Evolutionary conservation across 352 stramenopile genomes (phyloP).

Genomic region (Globisporangium paddicum): DNA sequence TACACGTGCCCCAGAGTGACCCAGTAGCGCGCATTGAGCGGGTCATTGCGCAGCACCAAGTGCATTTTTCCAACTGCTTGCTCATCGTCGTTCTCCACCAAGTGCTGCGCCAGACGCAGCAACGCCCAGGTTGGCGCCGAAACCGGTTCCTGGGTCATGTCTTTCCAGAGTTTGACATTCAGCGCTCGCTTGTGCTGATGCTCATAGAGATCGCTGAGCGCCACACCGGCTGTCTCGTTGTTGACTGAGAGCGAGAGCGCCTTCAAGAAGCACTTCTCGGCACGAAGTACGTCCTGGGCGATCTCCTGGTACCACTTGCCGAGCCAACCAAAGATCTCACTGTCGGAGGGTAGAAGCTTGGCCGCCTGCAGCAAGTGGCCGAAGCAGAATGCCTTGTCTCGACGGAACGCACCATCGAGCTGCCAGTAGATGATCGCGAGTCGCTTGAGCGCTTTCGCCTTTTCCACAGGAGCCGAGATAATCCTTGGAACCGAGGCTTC

Average conservation of each 20-base stretch:
- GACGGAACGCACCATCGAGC: slow-evolving; percentile 36
- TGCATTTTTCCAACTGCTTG: slow-evolving; percentile 63
- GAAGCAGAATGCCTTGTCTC: slow-evolving; percentile 64
- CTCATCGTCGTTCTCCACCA: slow-evolving; percentile 67
- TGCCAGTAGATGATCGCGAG: slow-evolving; percentile 79
- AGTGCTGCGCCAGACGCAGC: slow-evolving; percentile 60
- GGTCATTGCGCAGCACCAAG: slow-evolving; percentile 67
- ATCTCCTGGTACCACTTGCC: slow-evolving; percentile 76
- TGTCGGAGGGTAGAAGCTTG: slow-evolving; percentile 63
- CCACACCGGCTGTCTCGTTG: slow-evolving; percentile 51
- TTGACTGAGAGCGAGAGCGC: slow-evolving; percentile 52
- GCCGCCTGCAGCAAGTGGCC: slow-evolving; percentile 57
- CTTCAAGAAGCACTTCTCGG: slow-evolving; percentile 86
- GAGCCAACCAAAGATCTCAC: slow-evolving; percentile 65
- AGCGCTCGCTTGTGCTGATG: slow-evolving; percentile 51
- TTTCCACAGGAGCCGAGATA: slow-evolving; percentile 1
- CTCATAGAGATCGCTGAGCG: slow-evolving; percentile 70
- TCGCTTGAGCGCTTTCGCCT: slow-evolving; percentile 52
- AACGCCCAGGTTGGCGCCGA: slow-evolving; percentile 71
- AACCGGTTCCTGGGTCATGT: slow-evolving; percentile 49
- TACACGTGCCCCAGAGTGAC: slow-evolving; percentile 77
- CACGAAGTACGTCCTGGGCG: slow-evolving; percentile 51
- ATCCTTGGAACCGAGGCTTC: slow-evolving; percentile 32
- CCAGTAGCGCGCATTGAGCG: slow-evolving; percentile 59
- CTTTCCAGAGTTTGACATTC: slow-evolving; percentile 69